Conservation (phyloP, 495 filamentous ascomycete genomes). For the Astrocystis sublimbata region DNA sequence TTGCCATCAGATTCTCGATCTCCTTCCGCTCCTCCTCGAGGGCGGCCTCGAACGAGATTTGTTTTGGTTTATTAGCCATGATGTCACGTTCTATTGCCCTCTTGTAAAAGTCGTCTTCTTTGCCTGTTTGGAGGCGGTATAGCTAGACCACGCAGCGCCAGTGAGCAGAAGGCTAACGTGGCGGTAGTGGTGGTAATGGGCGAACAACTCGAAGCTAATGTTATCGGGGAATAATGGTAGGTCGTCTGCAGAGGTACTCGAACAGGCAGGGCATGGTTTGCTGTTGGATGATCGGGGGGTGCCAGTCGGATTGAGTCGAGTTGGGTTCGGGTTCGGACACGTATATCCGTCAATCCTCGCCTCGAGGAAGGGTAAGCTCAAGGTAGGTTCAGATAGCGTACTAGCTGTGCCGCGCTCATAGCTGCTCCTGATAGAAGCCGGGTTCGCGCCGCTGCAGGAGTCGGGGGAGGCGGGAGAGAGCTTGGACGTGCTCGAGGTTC, state of each 20-base stretch:
- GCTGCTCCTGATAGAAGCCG: background rate
- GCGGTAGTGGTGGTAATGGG: background rate
- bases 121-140: background rate
- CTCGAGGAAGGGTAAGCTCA: background rate
- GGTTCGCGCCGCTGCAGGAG: background rate
- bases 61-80: constrained; percentile 28
- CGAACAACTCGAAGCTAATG: constrained; percentile 18
- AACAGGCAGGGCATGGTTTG: constrained; percentile 33
- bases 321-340: background rate
- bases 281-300: constrained; percentile 13
- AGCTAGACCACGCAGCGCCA: background rate
- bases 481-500: too few relatives aligned
- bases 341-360: constrained; percentile 4
- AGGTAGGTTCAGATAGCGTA: background rate
- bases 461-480: background rate
- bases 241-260: constrained; percentile 34
- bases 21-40: constrained; percentile 73
- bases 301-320: background rate
- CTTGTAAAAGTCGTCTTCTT: background rate
- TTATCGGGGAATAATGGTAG: constrained; percentile 39
- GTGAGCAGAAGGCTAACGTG: background rate
- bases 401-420: background rate
- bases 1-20: constrained; percentile 62
- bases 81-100: background rate
- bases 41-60: constrained; percentile 68